These are phyloP conservation scores for Raphanus hybrid DNA, from an alignment of 441 rosid genomes.

Conservation along the genomic window DNA sequence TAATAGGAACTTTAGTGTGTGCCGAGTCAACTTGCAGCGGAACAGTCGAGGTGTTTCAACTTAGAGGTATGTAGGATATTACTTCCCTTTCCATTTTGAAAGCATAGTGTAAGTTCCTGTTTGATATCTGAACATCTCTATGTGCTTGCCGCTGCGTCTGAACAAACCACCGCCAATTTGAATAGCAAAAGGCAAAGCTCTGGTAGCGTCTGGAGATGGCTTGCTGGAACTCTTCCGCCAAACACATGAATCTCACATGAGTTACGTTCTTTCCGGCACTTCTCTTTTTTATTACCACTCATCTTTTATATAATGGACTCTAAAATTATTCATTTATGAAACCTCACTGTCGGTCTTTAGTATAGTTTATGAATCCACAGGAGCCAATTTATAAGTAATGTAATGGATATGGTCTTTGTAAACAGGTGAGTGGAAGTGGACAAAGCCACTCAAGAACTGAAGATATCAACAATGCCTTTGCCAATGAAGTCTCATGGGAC, in stretches of 20 bases:
- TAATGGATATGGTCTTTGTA: neutral
- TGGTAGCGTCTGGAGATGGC: slow-evolving; percentile 88
- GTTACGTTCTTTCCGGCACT: neutral
- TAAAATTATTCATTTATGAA: neutral
- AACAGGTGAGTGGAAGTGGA: slow-evolving; percentile 66
- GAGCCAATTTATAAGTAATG: neutral
- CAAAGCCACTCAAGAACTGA: slow-evolving; percentile 48
- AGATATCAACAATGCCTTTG: slow-evolving; percentile 52
- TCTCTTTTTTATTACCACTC: neutral
- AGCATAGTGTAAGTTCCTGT: neutral
- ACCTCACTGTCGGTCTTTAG: neutral
- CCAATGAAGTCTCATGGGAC: slow-evolving; percentile 79
- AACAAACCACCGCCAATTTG: slow-evolving; percentile 45
- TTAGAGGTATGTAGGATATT: slow-evolving; percentile 48
- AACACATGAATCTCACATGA: slow-evolving; percentile 27
- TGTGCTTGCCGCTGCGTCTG: no score
- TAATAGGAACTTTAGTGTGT: slow-evolving; percentile 78
- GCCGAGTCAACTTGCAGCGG: slow-evolving; percentile 76
- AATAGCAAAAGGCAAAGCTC: slow-evolving; percentile 71
- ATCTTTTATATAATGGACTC: neutral
- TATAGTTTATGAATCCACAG: neutral
- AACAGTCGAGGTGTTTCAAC: slow-evolving; percentile 89
- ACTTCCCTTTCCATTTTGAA: neutral
- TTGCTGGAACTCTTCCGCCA: slow-evolving; percentile 68
- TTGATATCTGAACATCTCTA: no score